Conservation (phyloP, 345 rosid species). For the Euphorbia peplus region DNA sequence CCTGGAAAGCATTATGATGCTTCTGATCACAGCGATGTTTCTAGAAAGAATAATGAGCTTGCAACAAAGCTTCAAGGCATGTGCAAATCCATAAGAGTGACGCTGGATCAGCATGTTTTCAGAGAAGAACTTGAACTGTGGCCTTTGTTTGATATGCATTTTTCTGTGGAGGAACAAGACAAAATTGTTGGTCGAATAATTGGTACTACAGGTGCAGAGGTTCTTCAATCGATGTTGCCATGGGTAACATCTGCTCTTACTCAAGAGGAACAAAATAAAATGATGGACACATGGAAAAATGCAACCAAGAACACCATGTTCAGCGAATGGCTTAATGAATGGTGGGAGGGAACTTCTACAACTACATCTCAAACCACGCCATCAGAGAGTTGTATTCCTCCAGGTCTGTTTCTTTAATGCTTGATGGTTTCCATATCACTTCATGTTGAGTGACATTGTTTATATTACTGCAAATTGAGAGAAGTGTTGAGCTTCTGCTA, state of each 20-base stretch:
- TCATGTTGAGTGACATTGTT: not conserved
- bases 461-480: conserved; percentile 7
- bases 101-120: conserved; percentile 56
- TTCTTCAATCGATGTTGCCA: conserved; percentile 62
- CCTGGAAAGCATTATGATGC: conserved; percentile 17
- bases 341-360: conserved; percentile 48
- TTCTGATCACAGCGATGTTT: conserved; percentile 19
- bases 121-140: conserved; percentile 63
- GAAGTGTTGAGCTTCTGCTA: conserved; percentile 6
- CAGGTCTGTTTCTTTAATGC: conserved; percentile 28
- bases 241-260: conserved; percentile 65
- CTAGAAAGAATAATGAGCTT: conserved; percentile 40
- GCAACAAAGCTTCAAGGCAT: conserved; percentile 60
- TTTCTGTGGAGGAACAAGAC: conserved; percentile 61
- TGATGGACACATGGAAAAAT: conserved; percentile 68
- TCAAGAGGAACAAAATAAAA: conserved; percentile 58
- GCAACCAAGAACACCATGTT: conserved; percentile 64
- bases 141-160: conserved; percentile 61
- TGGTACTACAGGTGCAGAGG: conserved; percentile 66
- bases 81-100: conserved; percentile 58
- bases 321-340: conserved; percentile 63
- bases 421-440: conserved; percentile 2
- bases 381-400: conserved; percentile 44
- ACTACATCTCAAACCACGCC: conserved; percentile 28
- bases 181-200: conserved; percentile 58